Conservation (phyloP, 2,329 filamentous ascomycete genomes). For the Elsinoe arachidis region DNA sequence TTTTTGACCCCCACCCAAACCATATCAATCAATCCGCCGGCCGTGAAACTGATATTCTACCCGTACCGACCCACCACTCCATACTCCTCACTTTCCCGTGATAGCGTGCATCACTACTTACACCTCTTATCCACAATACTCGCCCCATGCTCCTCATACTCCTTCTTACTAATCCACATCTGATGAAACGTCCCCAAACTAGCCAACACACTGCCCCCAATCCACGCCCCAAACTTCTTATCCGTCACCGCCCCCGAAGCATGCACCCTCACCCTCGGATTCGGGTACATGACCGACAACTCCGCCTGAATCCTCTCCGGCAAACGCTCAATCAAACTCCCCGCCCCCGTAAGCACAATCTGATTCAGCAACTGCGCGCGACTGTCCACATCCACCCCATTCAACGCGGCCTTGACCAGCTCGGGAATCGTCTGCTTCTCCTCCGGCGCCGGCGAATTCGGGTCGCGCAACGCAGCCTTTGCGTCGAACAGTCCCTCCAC, state of each 20-base stretch:
- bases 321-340: conserved; percentile 80
- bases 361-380: conserved; percentile 76
- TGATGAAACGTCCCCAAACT: conserved; percentile 94
- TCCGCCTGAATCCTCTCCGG: conserved; percentile 84
- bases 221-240: conserved; percentile 87
- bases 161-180: conserved; percentile 97
- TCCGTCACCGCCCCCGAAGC: conserved; percentile 80
- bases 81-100: background rate
- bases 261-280: conserved; percentile 77
- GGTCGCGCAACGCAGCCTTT: conserved; percentile 55
- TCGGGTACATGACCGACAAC: conserved; percentile 71
- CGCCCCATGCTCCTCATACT: conserved; percentile 91
- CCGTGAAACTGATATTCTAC: background rate
- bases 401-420: conserved; percentile 68
- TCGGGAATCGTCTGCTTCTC: conserved; percentile 68
- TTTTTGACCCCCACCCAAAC: background rate
- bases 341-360: conserved; percentile 85
- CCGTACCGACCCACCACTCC: background rate
- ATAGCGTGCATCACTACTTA: conserved; percentile 49
- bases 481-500: conserved; percentile 90
- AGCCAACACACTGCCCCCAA: conserved; percentile 89
- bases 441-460: conserved; percentile 46
- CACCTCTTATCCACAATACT: conserved; percentile 92
- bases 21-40: background rate
- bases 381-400: conserved; percentile 79